phyloP scores from a whole-genome alignment of 768 basidiomycete species.

The Phaeolepiota aurea region DNA sequence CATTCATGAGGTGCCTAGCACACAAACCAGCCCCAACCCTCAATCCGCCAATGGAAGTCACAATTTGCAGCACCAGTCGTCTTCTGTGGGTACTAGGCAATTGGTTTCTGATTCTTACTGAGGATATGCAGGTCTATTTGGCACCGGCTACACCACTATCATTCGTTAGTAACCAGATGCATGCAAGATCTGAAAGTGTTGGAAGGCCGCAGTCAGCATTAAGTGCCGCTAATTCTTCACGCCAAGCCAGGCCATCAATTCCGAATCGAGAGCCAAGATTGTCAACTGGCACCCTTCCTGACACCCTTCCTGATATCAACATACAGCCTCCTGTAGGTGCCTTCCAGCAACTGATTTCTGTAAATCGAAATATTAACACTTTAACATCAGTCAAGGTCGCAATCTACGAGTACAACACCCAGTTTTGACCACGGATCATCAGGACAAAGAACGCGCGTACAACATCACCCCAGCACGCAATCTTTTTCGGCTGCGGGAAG shows the following conservation, averaged over 20 bases:
- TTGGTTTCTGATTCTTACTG: not conserved
- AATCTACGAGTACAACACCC: not conserved
- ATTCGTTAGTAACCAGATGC: not conserved
- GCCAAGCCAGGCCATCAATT: not conserved
- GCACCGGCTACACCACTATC: not conserved
- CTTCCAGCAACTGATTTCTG: not conserved
- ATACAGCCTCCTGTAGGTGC: slow-evolving; percentile 28
- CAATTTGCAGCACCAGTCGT: slow-evolving; percentile 20
- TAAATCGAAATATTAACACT: not conserved
- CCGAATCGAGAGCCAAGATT: slow-evolving; percentile 2
- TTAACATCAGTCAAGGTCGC: not conserved
- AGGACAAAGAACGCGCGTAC: too few species aligned
- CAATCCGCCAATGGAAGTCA: slow-evolving; percentile 13
- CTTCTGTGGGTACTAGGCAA: slow-evolving; percentile 22
- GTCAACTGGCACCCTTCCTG: slow-evolving; percentile 18
- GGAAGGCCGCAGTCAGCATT: not conserved
- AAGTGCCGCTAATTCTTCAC: not conserved
- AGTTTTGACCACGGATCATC: not conserved
- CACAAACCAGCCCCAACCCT: slow-evolving; percentile 26
- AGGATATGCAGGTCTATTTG: too few species aligned
- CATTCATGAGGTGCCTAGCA: slow-evolving; percentile 47
- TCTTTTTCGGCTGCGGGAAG: too few species aligned
- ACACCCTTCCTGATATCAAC: slow-evolving; percentile 20
- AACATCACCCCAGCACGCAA: too few species aligned
- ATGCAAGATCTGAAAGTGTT: too few species aligned